A percentile compares a stretch with the other conserved stretches of the same genome.
Conservation (phyloP, 106 monocot species). For the Allium sativum region DNA sequence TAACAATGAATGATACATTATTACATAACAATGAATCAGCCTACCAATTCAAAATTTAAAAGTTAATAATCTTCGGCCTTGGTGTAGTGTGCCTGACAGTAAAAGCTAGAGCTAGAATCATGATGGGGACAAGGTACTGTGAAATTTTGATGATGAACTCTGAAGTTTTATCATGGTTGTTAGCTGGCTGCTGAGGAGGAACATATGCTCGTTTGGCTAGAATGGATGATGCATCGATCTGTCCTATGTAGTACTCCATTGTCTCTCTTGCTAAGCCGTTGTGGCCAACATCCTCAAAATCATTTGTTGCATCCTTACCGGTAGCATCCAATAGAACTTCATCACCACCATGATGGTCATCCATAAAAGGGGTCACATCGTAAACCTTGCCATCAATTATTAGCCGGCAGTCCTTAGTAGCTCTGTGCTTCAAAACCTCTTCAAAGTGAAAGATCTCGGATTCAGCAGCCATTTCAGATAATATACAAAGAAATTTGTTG, state of each 20-base stretch:
- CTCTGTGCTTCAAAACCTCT: too few species aligned
- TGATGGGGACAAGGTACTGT: slow-evolving; percentile 54
- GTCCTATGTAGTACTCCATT: slow-evolving; percentile 48
- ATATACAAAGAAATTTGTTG: too few species aligned
- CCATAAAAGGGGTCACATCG: slow-evolving; percentile 23
- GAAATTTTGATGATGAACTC: slow-evolving; percentile 41
- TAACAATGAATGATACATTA: too few species aligned
- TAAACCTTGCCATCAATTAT: too few species aligned
- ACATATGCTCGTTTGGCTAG: slow-evolving; percentile 19
- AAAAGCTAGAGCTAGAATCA: slow-evolving; percentile 65
- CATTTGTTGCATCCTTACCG: slow-evolving; percentile 45
- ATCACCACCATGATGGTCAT: slow-evolving; percentile 26
- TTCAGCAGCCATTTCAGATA: too few species aligned
- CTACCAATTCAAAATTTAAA: too few species aligned
- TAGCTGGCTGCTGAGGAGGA: slow-evolving; percentile 23
- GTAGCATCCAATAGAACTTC: slow-evolving; percentile 26
- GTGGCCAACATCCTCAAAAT: slow-evolving; percentile 59
- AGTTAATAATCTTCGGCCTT: slow-evolving; percentile 25
- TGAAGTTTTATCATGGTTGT: slow-evolving; percentile 26
- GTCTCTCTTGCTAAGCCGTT: slow-evolving; percentile 32
- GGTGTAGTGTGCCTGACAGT: slow-evolving; percentile 43
- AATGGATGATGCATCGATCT: slow-evolving; percentile 28
- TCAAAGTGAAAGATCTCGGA: too few species aligned
- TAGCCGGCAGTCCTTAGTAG: too few species aligned
- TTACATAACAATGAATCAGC: too few species aligned